These are phyloP conservation scores for Gomphus bonarii DNA, from an alignment of 1,284 basidiomycete species.

Conservation along the genomic window DNA sequence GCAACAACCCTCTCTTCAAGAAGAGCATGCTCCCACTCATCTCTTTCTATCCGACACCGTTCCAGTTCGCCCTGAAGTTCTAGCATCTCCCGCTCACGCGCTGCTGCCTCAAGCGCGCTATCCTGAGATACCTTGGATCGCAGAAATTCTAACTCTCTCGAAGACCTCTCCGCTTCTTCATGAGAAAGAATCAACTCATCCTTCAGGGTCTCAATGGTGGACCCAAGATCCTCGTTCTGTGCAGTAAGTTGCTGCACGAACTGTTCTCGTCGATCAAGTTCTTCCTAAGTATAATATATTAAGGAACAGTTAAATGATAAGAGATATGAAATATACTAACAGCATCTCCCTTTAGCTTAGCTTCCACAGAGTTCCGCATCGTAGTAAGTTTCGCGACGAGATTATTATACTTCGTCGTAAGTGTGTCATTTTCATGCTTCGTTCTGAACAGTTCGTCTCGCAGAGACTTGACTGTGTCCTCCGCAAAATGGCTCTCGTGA, in stretches of 20 bases:
- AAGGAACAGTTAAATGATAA: constrained; percentile 7
- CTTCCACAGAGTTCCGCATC: constrained; percentile 90
- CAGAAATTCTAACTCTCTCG: constrained; percentile 57
- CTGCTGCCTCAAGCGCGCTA: constrained; percentile 56
- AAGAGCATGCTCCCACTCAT: constrained; percentile 79
- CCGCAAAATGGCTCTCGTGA: background rate
- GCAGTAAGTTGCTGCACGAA: constrained; percentile 65
- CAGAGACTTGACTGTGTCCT: constrained; percentile 12
- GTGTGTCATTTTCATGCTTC: constrained; percentile 73
- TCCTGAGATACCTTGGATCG: constrained; percentile 45
- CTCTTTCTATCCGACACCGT: constrained; percentile 70
- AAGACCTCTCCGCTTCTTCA: constrained; percentile 60
- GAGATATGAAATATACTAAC: constrained; percentile 41
- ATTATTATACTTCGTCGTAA: constrained; percentile 78
- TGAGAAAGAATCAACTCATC: constrained; percentile 67
- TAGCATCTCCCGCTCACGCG: constrained; percentile 72
- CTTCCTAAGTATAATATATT: constrained; percentile 57
- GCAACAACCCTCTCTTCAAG: constrained; percentile 62
- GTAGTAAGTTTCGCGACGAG: constrained; percentile 83
- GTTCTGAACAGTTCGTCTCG: constrained; percentile 27
- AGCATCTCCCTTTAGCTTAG: constrained; percentile 93
- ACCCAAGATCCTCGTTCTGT: constrained; percentile 64
- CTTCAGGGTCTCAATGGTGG: constrained; percentile 66
- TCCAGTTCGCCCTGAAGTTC: constrained; percentile 80
- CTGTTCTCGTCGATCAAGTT: constrained; percentile 84